Base-by-base conservation (phyloP, 805 yeast species). In the Isabelozyma heimii region DNA sequence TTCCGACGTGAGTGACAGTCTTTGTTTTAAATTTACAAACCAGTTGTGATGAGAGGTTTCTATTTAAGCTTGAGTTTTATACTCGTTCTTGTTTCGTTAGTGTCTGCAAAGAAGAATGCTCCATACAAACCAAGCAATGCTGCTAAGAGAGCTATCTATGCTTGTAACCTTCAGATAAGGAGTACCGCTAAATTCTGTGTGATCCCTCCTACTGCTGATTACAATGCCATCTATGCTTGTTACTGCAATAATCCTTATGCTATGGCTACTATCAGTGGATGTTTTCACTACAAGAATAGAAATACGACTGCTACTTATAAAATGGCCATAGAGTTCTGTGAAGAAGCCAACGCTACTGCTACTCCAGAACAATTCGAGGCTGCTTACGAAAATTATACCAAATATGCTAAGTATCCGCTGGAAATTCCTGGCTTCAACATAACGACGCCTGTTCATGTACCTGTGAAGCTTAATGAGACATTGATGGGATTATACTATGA, bases 241-340 rank as follows among this genome's bases (percentile, higher is more conserved):
- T 49, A 55, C 37, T 70, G 75, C 49, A 49, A 42, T 14, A 64
- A 69, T 45, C 48, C 51, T 6, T 55, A 60, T 43, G 73, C 74
- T 1, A 55, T 72, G 52, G 67, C 76, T 17, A 66, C 74, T 5
- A 63, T 70, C 42, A 14, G 17, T 37, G 40, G 40, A 14, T 37
- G 40, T 8, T n/a, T 37, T 5, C 17, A n/a, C 17, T 14, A 5
- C 40, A 5, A 37, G 9, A 15, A 37, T n/a, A 15, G 17, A 14
- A 14, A 14, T 8, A 37, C 14, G 16, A 2, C 40, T 14, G 3
- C n/a, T 5, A 2, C 20, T 37, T 14, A 14, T 15, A 3, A 37
- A 37, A 9, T 2, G 12, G 5, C 3, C 16, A 37, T 37, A 8
- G 8, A 37, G 15, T 8, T 12, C 40, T 37, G 40, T 6, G 15